A percentile compares a stretch with the other conserved stretches of the same genome.
Conservation (phyloP, 805 yeast genomes). For the Hyphopichia homilentoma region DNA sequence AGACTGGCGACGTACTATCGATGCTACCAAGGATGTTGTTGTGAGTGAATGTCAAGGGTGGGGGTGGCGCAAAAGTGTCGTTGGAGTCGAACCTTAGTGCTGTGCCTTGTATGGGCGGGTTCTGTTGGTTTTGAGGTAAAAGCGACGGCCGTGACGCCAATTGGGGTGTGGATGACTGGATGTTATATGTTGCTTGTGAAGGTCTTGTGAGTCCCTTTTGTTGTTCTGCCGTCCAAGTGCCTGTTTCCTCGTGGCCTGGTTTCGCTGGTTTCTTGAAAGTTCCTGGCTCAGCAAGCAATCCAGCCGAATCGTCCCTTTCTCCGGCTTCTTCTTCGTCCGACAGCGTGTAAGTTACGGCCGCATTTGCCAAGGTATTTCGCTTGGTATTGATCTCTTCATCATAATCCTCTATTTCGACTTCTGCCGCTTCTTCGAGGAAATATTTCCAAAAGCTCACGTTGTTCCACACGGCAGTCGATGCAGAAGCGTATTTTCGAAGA, state of each 20-base stretch:
- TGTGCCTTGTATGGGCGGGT: constrained; percentile 2
- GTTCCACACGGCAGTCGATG: constrained; percentile 59
- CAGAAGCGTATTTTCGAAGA: constrained; percentile 54
- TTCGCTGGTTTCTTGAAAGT: constrained; percentile 15
- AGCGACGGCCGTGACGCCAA: constrained; percentile 10
- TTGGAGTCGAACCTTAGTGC: constrained; percentile 16
- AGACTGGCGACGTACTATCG: constrained; percentile 10
- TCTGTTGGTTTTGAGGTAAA: neutral
- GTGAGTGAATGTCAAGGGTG: constrained; percentile 9
- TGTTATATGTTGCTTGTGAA: constrained; percentile 4
- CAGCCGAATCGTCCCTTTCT: constrained; percentile 5
- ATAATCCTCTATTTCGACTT: constrained; percentile 54
- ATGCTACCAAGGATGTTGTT: constrained; percentile 1
- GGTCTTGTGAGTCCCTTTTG: constrained; percentile 6
- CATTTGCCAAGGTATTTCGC: constrained; percentile 17
- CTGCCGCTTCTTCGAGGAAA: constrained; percentile 72
- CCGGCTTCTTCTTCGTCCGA: constrained; percentile 15
- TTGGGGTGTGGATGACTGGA: constrained; percentile 28
- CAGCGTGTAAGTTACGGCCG: constrained; percentile 12
- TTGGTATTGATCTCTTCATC: constrained; percentile 33
- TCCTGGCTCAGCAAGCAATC: constrained; percentile 1
- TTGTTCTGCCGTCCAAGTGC: constrained; percentile 33
- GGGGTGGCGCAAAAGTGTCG: constrained; percentile 23
- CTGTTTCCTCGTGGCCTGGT: constrained; percentile 22
- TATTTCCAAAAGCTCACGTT: constrained; percentile 73